Percentiles rank a stretch among this genome's conserved stretches.
phyloP scores from a whole-genome alignment of 352 stramenopile genomes.

The Phytophthora rubi region DNA sequence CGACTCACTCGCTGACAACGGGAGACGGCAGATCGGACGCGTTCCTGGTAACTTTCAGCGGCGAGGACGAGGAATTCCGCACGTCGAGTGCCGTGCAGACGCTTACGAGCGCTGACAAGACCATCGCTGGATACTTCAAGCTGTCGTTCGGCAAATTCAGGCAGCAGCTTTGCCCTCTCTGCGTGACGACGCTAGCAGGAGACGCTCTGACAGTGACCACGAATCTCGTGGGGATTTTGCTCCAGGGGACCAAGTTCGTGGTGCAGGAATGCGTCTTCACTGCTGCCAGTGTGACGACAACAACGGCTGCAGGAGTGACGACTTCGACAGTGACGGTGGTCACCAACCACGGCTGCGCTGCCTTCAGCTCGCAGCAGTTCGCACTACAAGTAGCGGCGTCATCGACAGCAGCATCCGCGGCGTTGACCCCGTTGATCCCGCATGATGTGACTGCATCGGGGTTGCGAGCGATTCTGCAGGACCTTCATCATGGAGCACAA shows the following conservation, averaged over 20 bases:
- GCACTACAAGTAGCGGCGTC: constrained; percentile 45
- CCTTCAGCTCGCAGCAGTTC: constrained; percentile 52
- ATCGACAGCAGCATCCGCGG: constrained; percentile 20
- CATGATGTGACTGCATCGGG: constrained; percentile 60
- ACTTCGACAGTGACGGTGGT: constrained; percentile 58
- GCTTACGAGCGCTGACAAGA: constrained; percentile 41
- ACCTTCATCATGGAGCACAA: constrained; percentile 49
- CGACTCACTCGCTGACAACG: constrained; percentile 66
- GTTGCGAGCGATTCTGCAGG: constrained; percentile 71
- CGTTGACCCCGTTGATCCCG: constrained; percentile 69
- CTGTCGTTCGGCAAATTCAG: constrained; percentile 76
- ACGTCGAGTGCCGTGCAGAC: constrained; percentile 92
- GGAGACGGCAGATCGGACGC: constrained; percentile 90
- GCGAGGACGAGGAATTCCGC: constrained; percentile 67
- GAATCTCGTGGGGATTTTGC: constrained; percentile 69
- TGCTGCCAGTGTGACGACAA: constrained; percentile 42
- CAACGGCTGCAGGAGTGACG: constrained; percentile 45
- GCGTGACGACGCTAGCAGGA: constrained; percentile 50
- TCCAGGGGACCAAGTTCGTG: constrained; percentile 61
- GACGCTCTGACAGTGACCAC: constrained; percentile 65
- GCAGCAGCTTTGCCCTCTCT: constrained; percentile 57
- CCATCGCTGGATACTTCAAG: constrained; percentile 59
- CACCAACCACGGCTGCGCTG: constrained; percentile 60
- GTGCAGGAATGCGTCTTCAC: constrained; percentile 82
- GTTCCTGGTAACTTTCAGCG: constrained; percentile 90